Evolutionary conservation across 2,329 filamentous ascomycete genomes (phyloP), one percentile per base, ranked within the genome.

Genomic region (Pyrenophora seminiperda): DNA sequence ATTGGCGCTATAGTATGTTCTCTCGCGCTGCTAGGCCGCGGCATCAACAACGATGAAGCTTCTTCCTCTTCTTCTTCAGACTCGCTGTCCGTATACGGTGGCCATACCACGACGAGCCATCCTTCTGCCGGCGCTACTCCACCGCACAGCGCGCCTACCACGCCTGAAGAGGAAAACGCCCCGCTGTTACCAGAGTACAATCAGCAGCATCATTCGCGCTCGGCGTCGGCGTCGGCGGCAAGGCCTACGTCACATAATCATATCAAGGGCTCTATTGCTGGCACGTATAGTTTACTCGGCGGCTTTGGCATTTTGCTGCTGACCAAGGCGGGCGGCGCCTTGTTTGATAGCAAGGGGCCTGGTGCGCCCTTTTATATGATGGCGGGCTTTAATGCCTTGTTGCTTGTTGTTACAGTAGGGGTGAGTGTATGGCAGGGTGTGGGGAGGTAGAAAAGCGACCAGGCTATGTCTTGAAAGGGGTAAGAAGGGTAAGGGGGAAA

Each of bases 1-100:
- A 97, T 99, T 54, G 94, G 93, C 2, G 89, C 91, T 9, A 97
- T 99, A 51, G 94, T 99, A 1, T 97, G 92, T 75, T 96, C 90
- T 58, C 81, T 99, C n/a, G 91, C 90, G 1, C 84, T 94, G 1
- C 81, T 99, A 2, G 91, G 91, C 30, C 85, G 85, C 13, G 92
- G 91, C 3, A 87, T 97, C 17, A 78, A 95, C 41, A 73, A 73
- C 60, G 76, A 76, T 49, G 75, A 75, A 53, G 0, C 43, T 36
- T 55, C 38, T 14, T 54, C 38, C n/a, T 54, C 50, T 15, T 14
- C 29, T 46, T 38, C n/a, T 36, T 47, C 30, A 10, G 14, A 37
- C n/a, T 40, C 52, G 11, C 38, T 42, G 3, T 20, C 54, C 3
- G 59, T 47, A 44, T 17, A 32, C 47, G 4, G 55, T 27, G 24